Evolutionary conservation across 306 rosid species (phyloP).

Genomic region (Citrullus colocynthis): DNA sequence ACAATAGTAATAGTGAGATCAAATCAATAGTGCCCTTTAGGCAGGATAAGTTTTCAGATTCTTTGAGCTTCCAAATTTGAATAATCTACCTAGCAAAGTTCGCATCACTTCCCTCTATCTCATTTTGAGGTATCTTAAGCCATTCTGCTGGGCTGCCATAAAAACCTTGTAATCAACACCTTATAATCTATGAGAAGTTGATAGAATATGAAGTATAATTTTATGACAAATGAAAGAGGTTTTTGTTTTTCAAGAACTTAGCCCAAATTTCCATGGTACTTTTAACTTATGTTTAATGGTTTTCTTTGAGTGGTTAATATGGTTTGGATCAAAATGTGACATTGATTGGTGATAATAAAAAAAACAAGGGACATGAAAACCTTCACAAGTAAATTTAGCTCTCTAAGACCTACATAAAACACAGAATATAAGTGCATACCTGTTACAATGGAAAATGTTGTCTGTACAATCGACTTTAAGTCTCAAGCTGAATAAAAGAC

Average conservation of each 20-base stretch:
- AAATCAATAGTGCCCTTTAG: neutral
- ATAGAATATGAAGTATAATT: neutral
- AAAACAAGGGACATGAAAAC: neutral
- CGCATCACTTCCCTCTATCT: neutral
- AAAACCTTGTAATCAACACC: neutral
- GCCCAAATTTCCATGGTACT: neutral
- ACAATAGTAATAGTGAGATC: neutral
- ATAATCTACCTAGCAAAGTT: neutral
- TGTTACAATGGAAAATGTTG: neutral
- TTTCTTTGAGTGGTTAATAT: neutral
- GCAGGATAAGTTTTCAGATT: neutral
- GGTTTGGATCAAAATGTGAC: neutral
- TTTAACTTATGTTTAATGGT: neutral
- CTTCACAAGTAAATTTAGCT: neutral
- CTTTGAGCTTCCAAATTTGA: neutral
- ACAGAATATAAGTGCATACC: neutral
- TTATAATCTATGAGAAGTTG: neutral
- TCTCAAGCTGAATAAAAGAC: constrained; percentile 36
- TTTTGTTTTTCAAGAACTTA: neutral
- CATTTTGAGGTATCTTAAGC: neutral
- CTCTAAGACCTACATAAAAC: neutral
- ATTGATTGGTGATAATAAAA: neutral
- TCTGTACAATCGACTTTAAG: neutral
- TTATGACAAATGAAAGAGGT: neutral
- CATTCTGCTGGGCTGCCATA: neutral